A percentile compares a stretch with the other conserved stretches of the same genome.
Evolutionary conservation across 148 eudicot species (phyloP).

Genomic region (Silene uniflora): DNA sequence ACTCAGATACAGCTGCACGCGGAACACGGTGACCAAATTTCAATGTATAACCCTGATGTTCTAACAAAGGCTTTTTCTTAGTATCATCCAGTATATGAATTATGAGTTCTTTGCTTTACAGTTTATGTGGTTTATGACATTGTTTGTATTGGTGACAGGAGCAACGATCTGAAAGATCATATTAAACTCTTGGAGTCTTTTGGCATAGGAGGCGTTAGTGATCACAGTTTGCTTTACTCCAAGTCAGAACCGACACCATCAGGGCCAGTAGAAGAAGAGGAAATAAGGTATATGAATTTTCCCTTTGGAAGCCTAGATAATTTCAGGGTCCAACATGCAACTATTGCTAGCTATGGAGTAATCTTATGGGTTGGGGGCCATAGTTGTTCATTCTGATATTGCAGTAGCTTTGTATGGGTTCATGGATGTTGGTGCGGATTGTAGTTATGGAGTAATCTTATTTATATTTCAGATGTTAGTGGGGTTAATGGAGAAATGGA

Average conservation of each 20-base stretch:
- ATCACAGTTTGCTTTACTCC: constrained; percentile 91
- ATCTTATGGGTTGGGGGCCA: background rate
- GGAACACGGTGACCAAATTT: constrained; percentile 70
- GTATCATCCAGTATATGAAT: background rate
- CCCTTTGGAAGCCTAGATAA: background rate
- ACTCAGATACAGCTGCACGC: constrained; percentile 89
- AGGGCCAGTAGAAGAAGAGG: constrained; percentile 46
- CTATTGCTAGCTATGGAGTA: background rate
- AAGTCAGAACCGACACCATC: constrained; percentile 70
- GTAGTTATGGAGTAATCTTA: background rate
- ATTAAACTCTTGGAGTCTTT: constrained; percentile 69
- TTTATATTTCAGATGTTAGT: too few species aligned
- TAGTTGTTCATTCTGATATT: background rate
- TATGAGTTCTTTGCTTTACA: constrained; percentile 2
- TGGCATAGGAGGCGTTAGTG: constrained; percentile 92
- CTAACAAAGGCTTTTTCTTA: background rate
- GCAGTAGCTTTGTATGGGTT: background rate
- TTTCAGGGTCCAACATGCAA: background rate
- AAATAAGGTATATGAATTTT: constrained; percentile 42
- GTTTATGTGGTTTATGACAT: background rate
- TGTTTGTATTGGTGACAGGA: constrained; percentile 44
- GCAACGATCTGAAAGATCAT: constrained; percentile 53
- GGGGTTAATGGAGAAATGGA: too few species aligned
- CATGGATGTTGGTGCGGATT: background rate
- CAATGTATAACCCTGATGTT: constrained; percentile 39